Conservation (phyloP, 2,329 filamentous ascomycete species). For the Neonectria sp. region DNA sequence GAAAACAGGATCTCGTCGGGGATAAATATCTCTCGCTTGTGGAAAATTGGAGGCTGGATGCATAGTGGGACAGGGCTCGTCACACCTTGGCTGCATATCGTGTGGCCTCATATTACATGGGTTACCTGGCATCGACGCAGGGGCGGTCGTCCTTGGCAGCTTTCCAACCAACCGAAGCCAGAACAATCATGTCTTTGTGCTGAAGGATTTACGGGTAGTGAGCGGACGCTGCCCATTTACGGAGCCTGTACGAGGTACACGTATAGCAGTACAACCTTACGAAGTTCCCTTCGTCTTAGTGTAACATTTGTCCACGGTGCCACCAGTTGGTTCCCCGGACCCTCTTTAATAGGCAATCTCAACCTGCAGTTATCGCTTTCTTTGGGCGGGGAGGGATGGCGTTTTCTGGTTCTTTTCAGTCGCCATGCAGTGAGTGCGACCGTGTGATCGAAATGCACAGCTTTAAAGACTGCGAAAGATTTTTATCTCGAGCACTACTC, state of each 20-base stretch:
- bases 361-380: background rate
- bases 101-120: background rate
- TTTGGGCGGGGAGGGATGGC: background rate
- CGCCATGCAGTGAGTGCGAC: background rate
- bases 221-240: background rate
- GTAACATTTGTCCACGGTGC: background rate
- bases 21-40: constrained; percentile 14
- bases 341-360: background rate
- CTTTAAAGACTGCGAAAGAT: background rate
- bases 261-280: background rate
- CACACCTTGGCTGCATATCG: background rate
- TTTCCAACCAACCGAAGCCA: background rate
- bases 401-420: background rate
- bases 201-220: background rate
- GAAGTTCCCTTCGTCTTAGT: background rate
- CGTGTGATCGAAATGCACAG: background rate
- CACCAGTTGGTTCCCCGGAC: background rate
- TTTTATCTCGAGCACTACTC: background rate
- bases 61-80: constrained; percentile 1
- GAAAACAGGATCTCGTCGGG: constrained; percentile 9
- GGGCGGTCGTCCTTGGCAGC: background rate
- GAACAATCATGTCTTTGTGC: background rate
- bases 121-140: background rate
- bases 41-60: constrained; percentile 3
- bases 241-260: background rate